Base-by-base conservation (phyloP, 345 rosid genomes). In the Toxicodendron radicans region DNA sequence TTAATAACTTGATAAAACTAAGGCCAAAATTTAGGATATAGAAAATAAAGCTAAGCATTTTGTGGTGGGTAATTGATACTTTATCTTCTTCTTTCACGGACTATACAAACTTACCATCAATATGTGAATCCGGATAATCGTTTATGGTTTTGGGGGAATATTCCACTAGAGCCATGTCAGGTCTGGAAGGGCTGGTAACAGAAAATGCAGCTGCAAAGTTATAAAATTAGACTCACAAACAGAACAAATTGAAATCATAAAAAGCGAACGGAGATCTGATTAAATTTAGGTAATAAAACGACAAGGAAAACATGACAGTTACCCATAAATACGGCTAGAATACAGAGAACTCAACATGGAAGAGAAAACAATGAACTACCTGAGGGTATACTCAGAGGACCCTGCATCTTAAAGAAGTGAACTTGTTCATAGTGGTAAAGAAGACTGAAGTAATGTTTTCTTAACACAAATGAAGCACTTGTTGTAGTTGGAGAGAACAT, bases 371-470 rank as follows among this genome's bases (percentile, higher is more conserved):
- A 69, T n/a, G 5, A 73, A 45, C 33, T 72, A 84, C 98, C 97
- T 73, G 90, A 56, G 46, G 97, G 88, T 72, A 77, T 65, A 43
- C 73, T 70, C 18, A 86, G 77, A 56, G 93, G 89, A 66, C 97
- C 99, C 79, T 86, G 91, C 68, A 71, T 72, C 75, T 73, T 82
- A 61, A 91, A 95, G 88, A 89, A 87, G 79, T 95, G 88, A 77
- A 91, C 95, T 76, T 92, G 97, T 76, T 95, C 99, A 48, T 89
- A 95, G 74, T 95, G 97, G 77, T 82, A 95, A 52, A 95, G 95
- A 75, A 92, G 91, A 60, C 86, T 81, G 14, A 79, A 85, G 73
- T 95, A 95, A 73, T 95, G 97, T 83, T 92, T 95, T 83, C 91
- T 91, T 75, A 95, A 79, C 51, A 92, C 99, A 71, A 87, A 95